A percentile compares a stretch with the other conserved stretches of the same genome.
These are phyloP conservation scores for Candida dajiaensis DNA, from an alignment of 805 yeast species.

Conservation along the genomic window DNA sequence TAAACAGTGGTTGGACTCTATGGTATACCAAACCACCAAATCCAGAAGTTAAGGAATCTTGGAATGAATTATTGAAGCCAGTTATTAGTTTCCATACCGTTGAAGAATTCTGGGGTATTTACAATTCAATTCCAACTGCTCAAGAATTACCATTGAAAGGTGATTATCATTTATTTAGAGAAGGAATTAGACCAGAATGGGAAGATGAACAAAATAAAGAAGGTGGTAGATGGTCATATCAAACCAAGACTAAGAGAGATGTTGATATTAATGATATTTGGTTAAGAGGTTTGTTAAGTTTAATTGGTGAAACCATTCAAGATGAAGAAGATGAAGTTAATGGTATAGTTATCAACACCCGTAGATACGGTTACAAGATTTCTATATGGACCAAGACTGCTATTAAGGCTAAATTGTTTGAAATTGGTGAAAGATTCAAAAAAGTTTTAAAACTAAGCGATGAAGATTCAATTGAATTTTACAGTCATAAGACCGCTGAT, in stretches of 20 bases:
- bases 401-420: constrained; percentile 53
- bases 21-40: constrained; percentile 96
- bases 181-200: constrained; percentile 97
- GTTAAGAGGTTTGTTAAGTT: constrained; percentile 83
- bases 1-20: constrained; percentile 87
- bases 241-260: constrained; percentile 54
- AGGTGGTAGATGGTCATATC: constrained; percentile 94
- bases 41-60: constrained; percentile 58
- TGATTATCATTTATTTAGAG: constrained; percentile 92
- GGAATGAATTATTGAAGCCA: constrained; percentile 91
- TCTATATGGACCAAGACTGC: constrained; percentile 92
- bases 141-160: constrained; percentile 86
- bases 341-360: constrained; percentile 87
- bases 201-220: constrained; percentile 81
- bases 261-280: constrained; percentile 80
- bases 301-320: constrained; percentile 90
- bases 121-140: constrained; percentile 89
- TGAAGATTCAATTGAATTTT: constrained; percentile 75
- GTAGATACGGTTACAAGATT: constrained; percentile 76
- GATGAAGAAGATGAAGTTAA: constrained; percentile 80
- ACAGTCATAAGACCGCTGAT: constrained; percentile 41
- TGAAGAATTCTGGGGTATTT: constrained; percentile 98
- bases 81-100: constrained; percentile 90
- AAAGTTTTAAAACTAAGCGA: constrained; percentile 72
- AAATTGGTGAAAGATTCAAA: constrained; percentile 85